Conservation (phyloP, 1,284 basidiomycete genomes). For the Rhodotorula sp. region DNA sequence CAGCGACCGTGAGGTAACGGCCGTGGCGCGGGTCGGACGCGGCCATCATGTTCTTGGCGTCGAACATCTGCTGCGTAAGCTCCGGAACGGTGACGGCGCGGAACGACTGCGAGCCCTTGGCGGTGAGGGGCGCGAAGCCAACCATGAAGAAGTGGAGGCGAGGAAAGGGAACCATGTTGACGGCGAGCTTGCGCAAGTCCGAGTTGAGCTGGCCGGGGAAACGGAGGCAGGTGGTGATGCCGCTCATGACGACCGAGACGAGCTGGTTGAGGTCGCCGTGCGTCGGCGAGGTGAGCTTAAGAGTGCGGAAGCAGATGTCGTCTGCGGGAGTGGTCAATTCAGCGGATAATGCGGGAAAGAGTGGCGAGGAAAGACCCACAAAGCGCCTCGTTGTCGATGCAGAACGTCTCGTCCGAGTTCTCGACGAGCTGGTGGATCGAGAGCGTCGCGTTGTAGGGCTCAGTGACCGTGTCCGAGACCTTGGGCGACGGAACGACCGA, state of each 20-base stretch:
- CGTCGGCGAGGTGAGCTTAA: conserved; percentile 89
- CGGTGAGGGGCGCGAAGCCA: conserved; percentile 91
- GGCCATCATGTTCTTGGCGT: conserved; percentile 75
- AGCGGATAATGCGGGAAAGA: not conserved
- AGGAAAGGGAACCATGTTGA: conserved; percentile 72
- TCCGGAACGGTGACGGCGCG: conserved; percentile 93
- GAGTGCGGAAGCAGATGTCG: conserved; percentile 95
- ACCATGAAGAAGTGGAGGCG: conserved; percentile 99
- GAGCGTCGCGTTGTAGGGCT: conserved; percentile 64
- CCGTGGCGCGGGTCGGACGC: conserved; percentile 93
- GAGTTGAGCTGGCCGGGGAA: conserved; percentile 99
- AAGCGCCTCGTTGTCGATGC: conserved; percentile 17
- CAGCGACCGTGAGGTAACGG: conserved; percentile 76
- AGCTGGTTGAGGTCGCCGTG: conserved; percentile 97
- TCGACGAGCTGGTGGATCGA: conserved; percentile 63
- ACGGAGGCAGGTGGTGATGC: conserved; percentile 90
- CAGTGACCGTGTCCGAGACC: conserved; percentile 56
- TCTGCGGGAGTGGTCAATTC: conserved; percentile 47
- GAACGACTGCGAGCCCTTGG: conserved; percentile 72
- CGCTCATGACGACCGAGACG: conserved; percentile 96
- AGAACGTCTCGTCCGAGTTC: conserved; percentile 49
- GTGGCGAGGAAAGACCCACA: not conserved
- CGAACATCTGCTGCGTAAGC: conserved; percentile 97
- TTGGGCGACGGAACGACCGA: conserved; percentile 63
- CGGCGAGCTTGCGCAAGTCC: conserved; percentile 87